A percentile compares a stretch with the other conserved stretches of the same genome.
These are phyloP conservation scores for Talaromyces rugulosus DNA, from an alignment of 2,329 filamentous ascomycete species.

Conservation along the genomic window DNA sequence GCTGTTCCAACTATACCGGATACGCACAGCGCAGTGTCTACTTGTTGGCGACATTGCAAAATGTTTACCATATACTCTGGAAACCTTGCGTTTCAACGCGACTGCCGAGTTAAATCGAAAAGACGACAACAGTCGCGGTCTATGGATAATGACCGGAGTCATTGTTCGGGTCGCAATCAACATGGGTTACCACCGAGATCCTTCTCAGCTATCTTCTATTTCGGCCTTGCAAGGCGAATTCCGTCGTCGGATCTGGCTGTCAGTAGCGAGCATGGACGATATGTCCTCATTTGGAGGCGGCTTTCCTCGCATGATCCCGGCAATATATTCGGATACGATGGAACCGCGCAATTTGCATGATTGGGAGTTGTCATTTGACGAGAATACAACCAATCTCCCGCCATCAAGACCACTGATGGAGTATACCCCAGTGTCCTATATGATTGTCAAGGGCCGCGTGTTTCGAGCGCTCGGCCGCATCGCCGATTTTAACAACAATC, in stretches of 20 bases:
- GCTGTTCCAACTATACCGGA: slow-evolving; percentile 42
- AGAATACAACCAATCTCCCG: slow-evolving; percentile 50
- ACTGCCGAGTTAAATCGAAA: slow-evolving; percentile 58
- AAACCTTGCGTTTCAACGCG: slow-evolving; percentile 59
- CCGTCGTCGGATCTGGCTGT: slow-evolving; percentile 47
- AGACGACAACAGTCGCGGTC: slow-evolving; percentile 56
- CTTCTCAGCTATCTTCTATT: slow-evolving; percentile 50
- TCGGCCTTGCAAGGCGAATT: slow-evolving; percentile 60
- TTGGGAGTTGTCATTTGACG: slow-evolving; percentile 56
- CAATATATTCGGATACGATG: slow-evolving; percentile 59
- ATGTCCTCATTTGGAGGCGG: slow-evolving; percentile 65
- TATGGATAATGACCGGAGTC: slow-evolving; percentile 58
- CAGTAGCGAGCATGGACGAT: slow-evolving; percentile 56
- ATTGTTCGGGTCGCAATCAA: slow-evolving; percentile 61
- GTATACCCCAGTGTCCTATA: slow-evolving; percentile 51
- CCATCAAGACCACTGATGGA: slow-evolving; percentile 54
- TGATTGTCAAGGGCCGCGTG: slow-evolving; percentile 46
- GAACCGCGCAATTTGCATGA: slow-evolving; percentile 61
- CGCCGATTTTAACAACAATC: slow-evolving; percentile 38
- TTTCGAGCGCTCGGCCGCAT: slow-evolving; percentile 41
- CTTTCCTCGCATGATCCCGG: slow-evolving; percentile 61
- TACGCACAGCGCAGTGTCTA: slow-evolving; percentile 60
- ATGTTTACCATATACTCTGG: slow-evolving; percentile 56
- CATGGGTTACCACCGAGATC: slow-evolving; percentile 62
- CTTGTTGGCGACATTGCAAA: slow-evolving; percentile 60